Evolutionary conservation across 1,284 basidiomycete species (phyloP), one percentile per base, ranked within the genome.

Genomic region (Ganoderma sinense): DNA sequence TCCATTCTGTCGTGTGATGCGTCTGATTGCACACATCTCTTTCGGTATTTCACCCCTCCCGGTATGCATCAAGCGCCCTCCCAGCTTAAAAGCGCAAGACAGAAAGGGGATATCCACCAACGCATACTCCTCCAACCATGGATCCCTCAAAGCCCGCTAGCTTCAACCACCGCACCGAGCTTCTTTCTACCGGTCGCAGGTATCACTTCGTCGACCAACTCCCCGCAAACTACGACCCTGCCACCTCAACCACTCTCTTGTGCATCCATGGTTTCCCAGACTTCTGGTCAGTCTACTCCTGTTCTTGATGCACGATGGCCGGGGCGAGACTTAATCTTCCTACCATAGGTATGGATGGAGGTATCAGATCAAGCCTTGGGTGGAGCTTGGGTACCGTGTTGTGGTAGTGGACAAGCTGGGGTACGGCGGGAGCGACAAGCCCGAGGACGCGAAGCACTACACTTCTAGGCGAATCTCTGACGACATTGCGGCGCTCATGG

Each of bases 241-340:
- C 78, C 51, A 75, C 77, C n/a, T 81, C 80, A 16, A 81, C 81
- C 1, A 88, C 90, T 1, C 72, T 94, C 6, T 82, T 93, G n/a
- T 90, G 89, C 75, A 72, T 93, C 23, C 92, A 94, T 75, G 92
- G 92, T 1, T 93, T 94, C 76, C 92, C 92, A 14, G 92, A 93
- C 74, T 79, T 87, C 56, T 91, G 89, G 89, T 88, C 79, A 58
- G 51, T 62, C 41, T 11, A 26, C 23, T 33, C 14, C 13, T 43
- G 18, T 29, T 33, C 40, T 55, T 43, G 11, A 53, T 29, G 36
- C 40, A 43, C 43, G 11, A 56, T 23, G 36, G 20, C 51, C 40
- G 10, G 20, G 5, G 40, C 16, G 1, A 5, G 5, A 20, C 40
- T 29, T n/a, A 65, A 26, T 20, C n/a, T 26, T 31, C 23, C 5